phyloP scores from a whole-genome alignment of 176 grass and related monocot species.

The Musa schizocarpa region DNA sequence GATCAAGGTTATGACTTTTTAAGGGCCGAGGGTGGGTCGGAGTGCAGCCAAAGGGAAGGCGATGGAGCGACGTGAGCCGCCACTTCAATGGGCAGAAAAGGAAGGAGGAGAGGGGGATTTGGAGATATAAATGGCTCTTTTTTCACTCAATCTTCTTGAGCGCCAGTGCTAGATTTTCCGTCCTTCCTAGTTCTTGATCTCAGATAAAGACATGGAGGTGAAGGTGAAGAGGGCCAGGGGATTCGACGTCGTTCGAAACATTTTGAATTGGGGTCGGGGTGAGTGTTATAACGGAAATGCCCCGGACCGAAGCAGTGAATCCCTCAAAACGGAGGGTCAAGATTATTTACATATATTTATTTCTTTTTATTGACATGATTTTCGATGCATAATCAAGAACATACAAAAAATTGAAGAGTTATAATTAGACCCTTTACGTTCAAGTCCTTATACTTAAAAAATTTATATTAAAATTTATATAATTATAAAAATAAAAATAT shows the following conservation, averaged over 20 bases:
- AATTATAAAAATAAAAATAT: too few species aligned
- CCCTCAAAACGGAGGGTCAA: background rate
- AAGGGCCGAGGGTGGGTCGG: background rate
- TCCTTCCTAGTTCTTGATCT: constrained; percentile 21
- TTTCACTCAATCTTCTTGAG: background rate
- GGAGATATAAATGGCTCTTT: background rate
- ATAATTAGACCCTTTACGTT: accelerated
- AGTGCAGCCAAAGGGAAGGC: constrained; percentile 6
- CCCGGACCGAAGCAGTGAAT: too few species aligned
- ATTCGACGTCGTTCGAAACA: constrained; percentile 47
- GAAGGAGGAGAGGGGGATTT: background rate
- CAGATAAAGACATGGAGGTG: background rate
- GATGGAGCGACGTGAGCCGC: background rate
- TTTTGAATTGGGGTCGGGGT: constrained; percentile 43
- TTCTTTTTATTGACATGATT: too few species aligned
- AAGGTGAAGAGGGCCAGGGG: constrained; percentile 16
- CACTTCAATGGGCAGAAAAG: background rate
- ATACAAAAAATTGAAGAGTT: too few species aligned
- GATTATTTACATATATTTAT: background rate
- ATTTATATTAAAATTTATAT: too few species aligned
- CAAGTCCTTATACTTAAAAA: too few species aligned
- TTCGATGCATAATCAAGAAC: too few species aligned
- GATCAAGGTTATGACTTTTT: too few species aligned
- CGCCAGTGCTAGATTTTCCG: background rate
- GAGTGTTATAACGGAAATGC: background rate